These are phyloP conservation scores for Ophiorrhiza pumila DNA, from an alignment of 257 asterid species.

Conservation along the genomic window DNA sequence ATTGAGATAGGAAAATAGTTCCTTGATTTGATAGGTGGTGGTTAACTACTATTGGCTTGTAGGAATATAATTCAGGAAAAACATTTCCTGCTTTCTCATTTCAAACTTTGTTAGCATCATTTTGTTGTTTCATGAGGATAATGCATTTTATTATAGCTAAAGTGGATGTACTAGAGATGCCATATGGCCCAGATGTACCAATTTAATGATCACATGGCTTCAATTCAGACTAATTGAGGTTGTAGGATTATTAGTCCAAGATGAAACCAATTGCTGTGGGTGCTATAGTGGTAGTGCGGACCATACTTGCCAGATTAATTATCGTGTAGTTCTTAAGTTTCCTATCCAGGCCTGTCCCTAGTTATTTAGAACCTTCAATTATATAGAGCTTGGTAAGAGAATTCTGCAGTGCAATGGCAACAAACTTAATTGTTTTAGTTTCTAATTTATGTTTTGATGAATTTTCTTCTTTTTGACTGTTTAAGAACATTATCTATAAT, in stretches of 20 bases:
- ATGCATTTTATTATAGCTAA: neutral
- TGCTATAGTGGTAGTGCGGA: neutral
- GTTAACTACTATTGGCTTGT: too few species aligned
- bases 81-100: too few species aligned
- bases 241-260: neutral
- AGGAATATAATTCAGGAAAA: neutral
- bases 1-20: neutral
- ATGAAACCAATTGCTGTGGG: neutral
- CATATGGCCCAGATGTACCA: neutral
- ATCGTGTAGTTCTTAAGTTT: neutral
- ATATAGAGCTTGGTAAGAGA: neutral
- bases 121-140: neutral
- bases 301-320: neutral
- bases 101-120: neutral
- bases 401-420: neutral
- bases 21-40: too few species aligned
- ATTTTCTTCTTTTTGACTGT: neutral
- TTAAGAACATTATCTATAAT: conserved; percentile 1
- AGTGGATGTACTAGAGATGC: neutral
- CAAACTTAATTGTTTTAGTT: neutral
- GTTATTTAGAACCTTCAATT: neutral
- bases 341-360: neutral
- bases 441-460: neutral
- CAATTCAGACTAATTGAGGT: neutral
- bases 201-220: too few species aligned